Evolutionary conservation across 176 grass and related monocot species (phyloP).

Genomic region (Carex cristatella): DNA sequence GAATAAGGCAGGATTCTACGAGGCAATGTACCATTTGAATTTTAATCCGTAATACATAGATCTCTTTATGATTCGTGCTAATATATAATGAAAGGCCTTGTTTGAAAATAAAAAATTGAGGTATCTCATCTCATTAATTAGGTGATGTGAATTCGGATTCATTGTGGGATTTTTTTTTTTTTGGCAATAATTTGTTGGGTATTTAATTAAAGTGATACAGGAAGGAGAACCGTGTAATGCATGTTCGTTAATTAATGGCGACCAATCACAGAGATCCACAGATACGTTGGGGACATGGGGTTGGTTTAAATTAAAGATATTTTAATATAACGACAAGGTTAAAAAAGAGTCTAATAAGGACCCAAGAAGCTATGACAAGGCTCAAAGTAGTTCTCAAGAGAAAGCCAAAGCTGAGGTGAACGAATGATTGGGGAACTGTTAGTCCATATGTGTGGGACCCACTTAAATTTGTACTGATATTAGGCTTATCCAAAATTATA

Average conservation of each 20-base stretch:
- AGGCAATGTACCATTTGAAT: too few relatives aligned
- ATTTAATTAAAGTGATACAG: not conserved
- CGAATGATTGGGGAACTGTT: not conserved
- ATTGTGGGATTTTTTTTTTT: too few relatives aligned
- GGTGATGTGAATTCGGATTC: too few relatives aligned
- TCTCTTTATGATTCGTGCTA: too few relatives aligned
- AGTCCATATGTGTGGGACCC: not conserved
- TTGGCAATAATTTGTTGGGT: too few relatives aligned
- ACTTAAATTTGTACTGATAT: not conserved
- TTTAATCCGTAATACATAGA: not conserved
- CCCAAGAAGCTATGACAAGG: not conserved
- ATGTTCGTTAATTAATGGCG: not conserved
- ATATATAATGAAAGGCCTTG: too few relatives aligned
- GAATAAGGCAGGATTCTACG: not conserved
- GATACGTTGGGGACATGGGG: not conserved
- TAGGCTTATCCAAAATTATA: not conserved
- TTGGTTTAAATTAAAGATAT: not conserved
- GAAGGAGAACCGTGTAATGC: not conserved
- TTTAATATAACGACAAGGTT: conserved; percentile 8
- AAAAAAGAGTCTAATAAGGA: not conserved
- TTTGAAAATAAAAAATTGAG: too few relatives aligned
- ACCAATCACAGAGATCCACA: conserved; percentile 5
- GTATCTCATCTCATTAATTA: too few relatives aligned
- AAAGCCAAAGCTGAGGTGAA: not conserved
- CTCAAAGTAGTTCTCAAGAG: not conserved